Evolutionary conservation across 768 basidiomycete species (phyloP).

Genomic region (Lactifluus subvellereus): DNA sequence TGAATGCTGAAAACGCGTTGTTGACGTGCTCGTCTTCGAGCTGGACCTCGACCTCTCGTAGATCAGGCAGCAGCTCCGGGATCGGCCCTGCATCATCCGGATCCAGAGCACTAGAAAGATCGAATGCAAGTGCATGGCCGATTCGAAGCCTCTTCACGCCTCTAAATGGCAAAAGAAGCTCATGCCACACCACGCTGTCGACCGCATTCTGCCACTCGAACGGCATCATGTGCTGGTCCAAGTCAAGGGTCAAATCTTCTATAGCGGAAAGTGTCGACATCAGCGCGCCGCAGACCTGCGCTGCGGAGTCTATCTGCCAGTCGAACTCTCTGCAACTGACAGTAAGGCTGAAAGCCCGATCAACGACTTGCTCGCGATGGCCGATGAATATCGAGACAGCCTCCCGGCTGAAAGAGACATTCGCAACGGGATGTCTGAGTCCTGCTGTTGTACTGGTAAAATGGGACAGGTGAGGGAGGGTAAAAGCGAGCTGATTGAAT

Average conservation of each 20-base stretch:
- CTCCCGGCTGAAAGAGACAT: background rate
- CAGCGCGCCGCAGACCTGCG: background rate
- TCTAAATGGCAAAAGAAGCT: background rate
- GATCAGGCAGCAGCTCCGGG: background rate
- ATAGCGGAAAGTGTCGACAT: background rate
- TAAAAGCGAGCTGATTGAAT: background rate
- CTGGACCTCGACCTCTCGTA: background rate
- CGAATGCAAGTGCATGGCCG: background rate
- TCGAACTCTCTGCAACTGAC: background rate
- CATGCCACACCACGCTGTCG: background rate
- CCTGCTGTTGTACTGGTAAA: background rate
- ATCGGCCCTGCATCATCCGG: background rate
- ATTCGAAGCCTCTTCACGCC: background rate
- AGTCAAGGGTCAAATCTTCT: background rate
- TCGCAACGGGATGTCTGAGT: background rate
- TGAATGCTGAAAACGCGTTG: background rate
- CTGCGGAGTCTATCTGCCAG: constrained; percentile 5
- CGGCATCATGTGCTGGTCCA: background rate
- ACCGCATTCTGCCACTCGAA: background rate
- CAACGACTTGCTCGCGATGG: background rate
- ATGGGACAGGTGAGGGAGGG: background rate
- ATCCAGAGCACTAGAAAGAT: background rate
- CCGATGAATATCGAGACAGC: background rate
- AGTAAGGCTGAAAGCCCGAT: background rate
- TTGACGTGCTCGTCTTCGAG: background rate